phyloP scores from a whole-genome alignment of 345 rosid species.

The Eucalyptus cloeziana region DNA sequence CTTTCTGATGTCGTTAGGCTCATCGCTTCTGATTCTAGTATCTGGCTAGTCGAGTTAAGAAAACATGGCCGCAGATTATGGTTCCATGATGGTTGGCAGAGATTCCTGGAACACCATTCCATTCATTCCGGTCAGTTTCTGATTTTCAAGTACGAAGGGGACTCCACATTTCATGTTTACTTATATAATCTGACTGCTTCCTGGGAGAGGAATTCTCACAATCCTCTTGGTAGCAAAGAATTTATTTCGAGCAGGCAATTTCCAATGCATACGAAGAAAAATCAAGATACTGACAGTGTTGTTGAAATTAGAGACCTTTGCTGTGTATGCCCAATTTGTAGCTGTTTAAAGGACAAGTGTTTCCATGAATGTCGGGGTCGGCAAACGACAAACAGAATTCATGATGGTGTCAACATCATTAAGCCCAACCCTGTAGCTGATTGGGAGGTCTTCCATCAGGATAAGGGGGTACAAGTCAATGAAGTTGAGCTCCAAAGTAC shows the following conservation, averaged over 20 bases:
- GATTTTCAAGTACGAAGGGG: not conserved
- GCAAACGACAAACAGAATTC: not conserved
- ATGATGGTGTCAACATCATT: not conserved
- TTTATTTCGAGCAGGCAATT: not conserved
- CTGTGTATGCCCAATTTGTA: not conserved
- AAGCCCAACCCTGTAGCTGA: not conserved
- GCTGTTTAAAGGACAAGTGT: not conserved
- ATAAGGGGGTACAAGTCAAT: not conserved
- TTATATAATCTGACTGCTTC: not conserved
- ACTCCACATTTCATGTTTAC: not conserved
- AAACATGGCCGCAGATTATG: not conserved
- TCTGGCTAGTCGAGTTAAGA: not conserved
- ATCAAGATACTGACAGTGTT: not conserved
- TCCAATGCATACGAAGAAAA: not conserved
- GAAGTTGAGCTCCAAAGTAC: not conserved
- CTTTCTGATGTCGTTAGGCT: not conserved
- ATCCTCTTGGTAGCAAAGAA: not conserved
- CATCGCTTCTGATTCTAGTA: not conserved
- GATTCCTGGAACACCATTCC: not conserved
- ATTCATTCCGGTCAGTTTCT: not conserved
- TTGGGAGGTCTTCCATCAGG: not conserved
- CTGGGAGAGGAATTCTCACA: not conserved
- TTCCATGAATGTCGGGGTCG: not conserved
- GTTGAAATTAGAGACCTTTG: not conserved
- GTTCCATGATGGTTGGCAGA: not conserved